Evolutionary conservation across 805 yeast genomes (phyloP).

Genomic region (Nakazawaea laoshanensis): DNA sequence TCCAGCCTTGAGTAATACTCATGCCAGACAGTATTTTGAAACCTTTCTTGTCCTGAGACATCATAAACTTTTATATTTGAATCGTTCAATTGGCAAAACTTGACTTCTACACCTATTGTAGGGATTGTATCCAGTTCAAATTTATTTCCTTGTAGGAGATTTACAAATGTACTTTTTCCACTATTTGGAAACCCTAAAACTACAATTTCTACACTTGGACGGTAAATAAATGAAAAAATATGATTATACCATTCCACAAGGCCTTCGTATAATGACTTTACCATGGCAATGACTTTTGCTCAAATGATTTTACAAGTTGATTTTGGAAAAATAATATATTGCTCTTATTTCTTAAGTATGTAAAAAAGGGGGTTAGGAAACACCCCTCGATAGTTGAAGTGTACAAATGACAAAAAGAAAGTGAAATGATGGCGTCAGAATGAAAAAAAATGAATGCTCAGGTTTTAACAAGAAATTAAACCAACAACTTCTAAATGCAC

Average conservation of each 20-base stretch:
- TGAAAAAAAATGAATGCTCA: too few relatives aligned
- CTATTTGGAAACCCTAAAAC: constrained; percentile 22
- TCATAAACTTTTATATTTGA: constrained; percentile 17
- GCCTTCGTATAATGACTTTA: too few relatives aligned
- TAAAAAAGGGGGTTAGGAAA: too few relatives aligned
- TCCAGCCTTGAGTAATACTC: constrained; percentile 9
- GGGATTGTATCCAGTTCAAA: constrained; percentile 17
- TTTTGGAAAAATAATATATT: too few relatives aligned
- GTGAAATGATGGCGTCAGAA: too few relatives aligned
- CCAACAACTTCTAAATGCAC: constrained; percentile 55
- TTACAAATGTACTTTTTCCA: constrained; percentile 21
- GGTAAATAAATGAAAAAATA: constrained; percentile 3
- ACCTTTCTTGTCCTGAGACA: constrained; percentile 21
- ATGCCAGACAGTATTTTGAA: constrained; percentile 17
- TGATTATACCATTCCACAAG: constrained; percentile 4
- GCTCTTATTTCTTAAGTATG: too few relatives aligned
- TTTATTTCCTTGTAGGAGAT: constrained; percentile 10
- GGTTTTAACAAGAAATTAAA: constrained; percentile 39
- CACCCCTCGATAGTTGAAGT: too few relatives aligned
- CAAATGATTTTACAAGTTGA: too few relatives aligned
- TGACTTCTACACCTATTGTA: constrained; percentile 14
- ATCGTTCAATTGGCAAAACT: constrained; percentile 6
- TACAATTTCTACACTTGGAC: constrained; percentile 15
- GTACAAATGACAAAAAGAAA: too few relatives aligned
- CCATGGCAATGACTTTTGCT: too few relatives aligned